Evolutionary conservation across 768 basidiomycete species (phyloP).

Genomic region (Russula earlei): DNA sequence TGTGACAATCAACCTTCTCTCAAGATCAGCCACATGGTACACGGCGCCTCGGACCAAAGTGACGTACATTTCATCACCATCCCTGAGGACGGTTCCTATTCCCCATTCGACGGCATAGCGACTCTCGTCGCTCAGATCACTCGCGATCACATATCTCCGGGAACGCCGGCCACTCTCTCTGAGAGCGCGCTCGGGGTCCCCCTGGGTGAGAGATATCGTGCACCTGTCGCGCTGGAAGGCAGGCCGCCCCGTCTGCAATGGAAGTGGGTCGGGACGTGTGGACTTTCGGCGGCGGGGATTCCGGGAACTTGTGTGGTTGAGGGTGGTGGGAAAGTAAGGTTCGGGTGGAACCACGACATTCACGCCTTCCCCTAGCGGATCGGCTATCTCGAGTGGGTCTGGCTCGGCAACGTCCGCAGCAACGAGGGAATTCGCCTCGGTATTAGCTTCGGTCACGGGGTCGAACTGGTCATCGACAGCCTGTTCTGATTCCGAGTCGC

Average conservation of each 20-base stretch:
- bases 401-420: constrained; percentile 41
- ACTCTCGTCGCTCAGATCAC: constrained; percentile 91
- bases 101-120: constrained; percentile 97
- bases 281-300: constrained; percentile 48
- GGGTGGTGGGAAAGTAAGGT: constrained; percentile 70
- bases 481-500: constrained; percentile 48
- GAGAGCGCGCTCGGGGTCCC: constrained; percentile 52
- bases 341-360: constrained; percentile 81
- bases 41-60: not conserved
- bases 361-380: constrained; percentile 87
- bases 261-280: constrained; percentile 53
- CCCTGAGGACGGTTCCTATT: constrained; percentile 88
- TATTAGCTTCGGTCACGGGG: constrained; percentile 78
- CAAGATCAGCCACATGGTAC: constrained; percentile 3
- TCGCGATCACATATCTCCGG: constrained; percentile 77
- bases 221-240: constrained; percentile 87
- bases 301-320: constrained; percentile 37
- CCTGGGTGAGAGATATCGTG: constrained; percentile 82
- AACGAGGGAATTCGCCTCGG: constrained; percentile 68
- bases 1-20: constrained; percentile 63
- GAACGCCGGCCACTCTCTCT: constrained; percentile 45
- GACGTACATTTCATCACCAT: constrained; percentile 80
- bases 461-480: constrained; percentile 62
- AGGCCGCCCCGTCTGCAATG: constrained; percentile 63
- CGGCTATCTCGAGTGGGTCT: constrained; percentile 46